Evolutionary conservation across 2,329 filamentous ascomycete genomes (phyloP).

Genomic region (Botryotinia globosa): DNA sequence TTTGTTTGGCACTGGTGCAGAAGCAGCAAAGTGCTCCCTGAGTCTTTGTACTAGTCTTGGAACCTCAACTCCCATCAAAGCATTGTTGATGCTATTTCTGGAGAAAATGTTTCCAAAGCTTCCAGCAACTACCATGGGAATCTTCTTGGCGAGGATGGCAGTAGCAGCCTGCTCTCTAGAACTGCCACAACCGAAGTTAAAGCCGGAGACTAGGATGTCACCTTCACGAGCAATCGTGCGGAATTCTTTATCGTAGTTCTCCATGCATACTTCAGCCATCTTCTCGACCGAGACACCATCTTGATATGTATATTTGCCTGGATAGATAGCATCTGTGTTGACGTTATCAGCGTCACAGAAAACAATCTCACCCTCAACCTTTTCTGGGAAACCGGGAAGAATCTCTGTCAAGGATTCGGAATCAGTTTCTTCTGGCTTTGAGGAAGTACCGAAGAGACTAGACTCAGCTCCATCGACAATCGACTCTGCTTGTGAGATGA

Average conservation of each 20-base stretch:
- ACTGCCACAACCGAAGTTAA: conserved; percentile 83
- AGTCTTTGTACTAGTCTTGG: conserved; percentile 64
- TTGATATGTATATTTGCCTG: conserved; percentile 89
- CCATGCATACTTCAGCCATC: conserved; percentile 91
- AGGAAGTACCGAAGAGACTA: conserved; percentile 33
- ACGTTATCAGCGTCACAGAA: conserved; percentile 86
- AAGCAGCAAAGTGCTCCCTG: conserved; percentile 53
- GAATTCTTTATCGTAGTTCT: conserved; percentile 84
- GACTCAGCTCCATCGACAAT: conserved; percentile 40
- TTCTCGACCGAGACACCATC: conserved; percentile 71
- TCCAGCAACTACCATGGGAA: conserved; percentile 75
- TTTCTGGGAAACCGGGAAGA: conserved; percentile 81
- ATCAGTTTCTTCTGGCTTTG: conserved; percentile 41
- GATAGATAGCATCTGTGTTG: conserved; percentile 91
- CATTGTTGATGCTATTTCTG: conserved; percentile 78
- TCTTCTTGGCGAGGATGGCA: conserved; percentile 75
- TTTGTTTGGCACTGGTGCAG: conserved; percentile 40
- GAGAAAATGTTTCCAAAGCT: conserved; percentile 84
- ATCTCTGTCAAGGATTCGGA: conserved; percentile 64
- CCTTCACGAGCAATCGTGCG: conserved; percentile 57
- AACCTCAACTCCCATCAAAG: conserved; percentile 68
- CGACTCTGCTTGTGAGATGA: conserved; percentile 65
- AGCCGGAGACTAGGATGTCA: conserved; percentile 82
- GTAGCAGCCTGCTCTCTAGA: conserved; percentile 87
- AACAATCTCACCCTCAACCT: conserved; percentile 79